These are phyloP conservation scores for Teunomyces atbi DNA, from an alignment of 805 yeast genomes.

Conservation along the genomic window DNA sequence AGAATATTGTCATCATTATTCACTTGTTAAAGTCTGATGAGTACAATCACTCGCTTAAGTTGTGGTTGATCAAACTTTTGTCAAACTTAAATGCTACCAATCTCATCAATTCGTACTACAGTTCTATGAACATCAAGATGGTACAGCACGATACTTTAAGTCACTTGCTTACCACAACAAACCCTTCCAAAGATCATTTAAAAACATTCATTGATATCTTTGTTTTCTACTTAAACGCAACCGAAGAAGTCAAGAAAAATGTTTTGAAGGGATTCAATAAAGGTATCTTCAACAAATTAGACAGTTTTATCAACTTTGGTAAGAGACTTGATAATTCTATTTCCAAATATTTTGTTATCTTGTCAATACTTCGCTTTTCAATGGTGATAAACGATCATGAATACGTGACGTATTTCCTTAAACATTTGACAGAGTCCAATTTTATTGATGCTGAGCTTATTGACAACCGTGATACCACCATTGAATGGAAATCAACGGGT, in stretches of 20 bases:
- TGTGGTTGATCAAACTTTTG: constrained; percentile 71
- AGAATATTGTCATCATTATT: constrained; percentile 57
- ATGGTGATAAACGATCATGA: constrained; percentile 33
- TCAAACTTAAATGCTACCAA: constrained; percentile 53
- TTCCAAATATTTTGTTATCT: constrained; percentile 36
- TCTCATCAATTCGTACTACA: constrained; percentile 50
- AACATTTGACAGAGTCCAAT: constrained; percentile 13
- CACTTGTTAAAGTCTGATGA: constrained; percentile 52
- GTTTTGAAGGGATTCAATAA: constrained; percentile 54
- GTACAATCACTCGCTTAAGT: constrained; percentile 67
- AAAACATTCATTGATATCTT: constrained; percentile 27
- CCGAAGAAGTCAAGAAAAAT: constrained; percentile 49
- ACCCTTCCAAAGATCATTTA: constrained; percentile 30
- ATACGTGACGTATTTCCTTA: constrained; percentile 27
- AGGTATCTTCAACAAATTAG: constrained; percentile 62
- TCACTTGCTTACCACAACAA: constrained; percentile 39
- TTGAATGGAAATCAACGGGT: constrained; percentile 49
- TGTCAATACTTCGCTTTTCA: constrained; percentile 31
- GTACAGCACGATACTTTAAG: constrained; percentile 74
- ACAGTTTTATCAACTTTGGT: constrained; percentile 64
- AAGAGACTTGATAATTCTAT: constrained; percentile 50
- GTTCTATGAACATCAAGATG: constrained; percentile 61
- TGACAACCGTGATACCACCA: constrained; percentile 63
- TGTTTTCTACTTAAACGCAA: constrained; percentile 54
- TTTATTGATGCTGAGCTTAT: constrained; percentile 16